A percentile compares a stretch with the other conserved stretches of the same genome.
phyloP scores from a whole-genome alignment of 768 basidiomycete genomes.

The Clavulina sp. region DNA sequence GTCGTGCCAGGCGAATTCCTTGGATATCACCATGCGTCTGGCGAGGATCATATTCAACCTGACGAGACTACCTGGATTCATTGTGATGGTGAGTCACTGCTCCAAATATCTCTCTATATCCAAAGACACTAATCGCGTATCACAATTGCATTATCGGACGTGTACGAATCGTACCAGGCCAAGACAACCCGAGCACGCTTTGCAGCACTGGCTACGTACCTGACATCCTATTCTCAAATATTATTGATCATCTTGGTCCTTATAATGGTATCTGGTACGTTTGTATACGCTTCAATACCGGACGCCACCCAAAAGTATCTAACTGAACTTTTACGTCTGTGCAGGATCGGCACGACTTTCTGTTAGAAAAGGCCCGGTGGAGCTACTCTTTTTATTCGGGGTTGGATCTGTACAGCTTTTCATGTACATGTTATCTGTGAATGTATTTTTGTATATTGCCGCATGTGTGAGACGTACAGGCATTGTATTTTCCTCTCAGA shows the following conservation, averaged over 20 bases:
- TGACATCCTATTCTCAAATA: constrained; percentile 28
- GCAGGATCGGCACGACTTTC: too few species aligned
- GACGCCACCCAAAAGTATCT: too few species aligned
- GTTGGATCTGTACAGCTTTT: too few species aligned
- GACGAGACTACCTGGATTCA: constrained; percentile 24
- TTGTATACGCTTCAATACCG: too few species aligned
- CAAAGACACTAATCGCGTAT: not conserved
- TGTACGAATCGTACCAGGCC: too few species aligned
- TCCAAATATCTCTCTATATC: not conserved
- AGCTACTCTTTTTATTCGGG: too few species aligned
- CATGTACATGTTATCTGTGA: too few species aligned
- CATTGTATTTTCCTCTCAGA: too few species aligned
- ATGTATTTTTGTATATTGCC: too few species aligned
- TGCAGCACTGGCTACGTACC: constrained; percentile 39
- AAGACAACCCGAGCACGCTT: constrained; percentile 36
- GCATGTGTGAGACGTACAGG: too few species aligned
- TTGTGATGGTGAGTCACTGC: constrained; percentile 30
- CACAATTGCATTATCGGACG: not conserved
- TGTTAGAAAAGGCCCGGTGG: too few species aligned
- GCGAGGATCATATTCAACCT: not conserved
- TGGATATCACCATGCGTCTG: not conserved
- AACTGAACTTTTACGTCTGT: too few species aligned
- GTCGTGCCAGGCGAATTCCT: constrained; percentile 12
- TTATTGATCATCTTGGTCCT: constrained; percentile 33
- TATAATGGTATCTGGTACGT: constrained; percentile 14